A percentile compares a stretch with the other conserved stretches of the same genome.
These are phyloP conservation scores for Kluyveromyces lactis DNA, from an alignment of 805 yeast genomes.

Conservation along the genomic window DNA sequence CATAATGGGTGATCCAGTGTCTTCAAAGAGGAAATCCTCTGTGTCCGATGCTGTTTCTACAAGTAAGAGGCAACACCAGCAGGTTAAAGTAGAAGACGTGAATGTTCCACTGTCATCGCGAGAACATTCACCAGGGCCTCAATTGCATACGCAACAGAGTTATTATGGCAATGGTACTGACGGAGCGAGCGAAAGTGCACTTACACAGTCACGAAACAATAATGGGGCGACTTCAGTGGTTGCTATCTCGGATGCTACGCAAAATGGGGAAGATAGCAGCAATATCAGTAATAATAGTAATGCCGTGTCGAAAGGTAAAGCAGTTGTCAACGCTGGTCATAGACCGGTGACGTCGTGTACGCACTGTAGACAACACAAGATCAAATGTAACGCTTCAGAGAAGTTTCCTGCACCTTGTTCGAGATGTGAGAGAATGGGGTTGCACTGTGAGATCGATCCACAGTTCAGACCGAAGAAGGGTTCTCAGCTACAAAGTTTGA, in stretches of 20 bases:
- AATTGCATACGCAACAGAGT: too few species aligned
- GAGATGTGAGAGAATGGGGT: constrained; percentile 71
- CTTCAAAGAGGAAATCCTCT: not conserved
- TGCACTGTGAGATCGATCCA: constrained; percentile 84
- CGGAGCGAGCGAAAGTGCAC: too few species aligned
- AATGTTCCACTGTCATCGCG: not conserved
- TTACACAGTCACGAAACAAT: too few species aligned
- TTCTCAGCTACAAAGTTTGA: constrained; percentile 73
- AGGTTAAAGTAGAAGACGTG: not conserved
- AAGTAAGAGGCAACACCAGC: not conserved
- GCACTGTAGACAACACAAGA: constrained; percentile 90
- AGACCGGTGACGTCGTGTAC: constrained; percentile 91
- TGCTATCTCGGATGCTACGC: too few species aligned
- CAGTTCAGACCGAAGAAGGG: constrained; percentile 88
- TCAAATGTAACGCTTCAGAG: constrained; percentile 84
- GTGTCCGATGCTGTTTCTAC: not conserved
- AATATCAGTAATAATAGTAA: too few species aligned
- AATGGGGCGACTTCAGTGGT: too few species aligned
- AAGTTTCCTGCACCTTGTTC: constrained; percentile 76
- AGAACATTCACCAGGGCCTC: not conserved
- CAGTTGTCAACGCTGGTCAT: constrained; percentile 38
- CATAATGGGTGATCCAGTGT: not conserved
- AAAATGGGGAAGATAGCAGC: too few species aligned
- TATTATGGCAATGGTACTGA: too few species aligned
- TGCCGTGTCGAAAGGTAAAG: constrained; percentile 1